Evolutionary conservation across 2,329 filamentous ascomycete species (phyloP).

Genomic region (Phialocephala sp.): DNA sequence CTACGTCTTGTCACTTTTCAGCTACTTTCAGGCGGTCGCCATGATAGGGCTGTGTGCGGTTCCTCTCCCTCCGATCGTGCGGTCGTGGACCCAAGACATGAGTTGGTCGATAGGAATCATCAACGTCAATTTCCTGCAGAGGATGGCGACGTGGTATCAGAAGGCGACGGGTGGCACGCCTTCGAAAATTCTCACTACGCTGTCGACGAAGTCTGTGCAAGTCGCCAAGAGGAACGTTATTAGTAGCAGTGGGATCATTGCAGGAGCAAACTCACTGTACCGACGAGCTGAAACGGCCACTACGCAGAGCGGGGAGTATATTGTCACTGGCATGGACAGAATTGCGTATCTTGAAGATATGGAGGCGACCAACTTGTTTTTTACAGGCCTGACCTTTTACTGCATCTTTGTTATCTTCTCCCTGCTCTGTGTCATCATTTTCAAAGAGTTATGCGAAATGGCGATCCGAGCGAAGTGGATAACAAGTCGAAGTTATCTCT

Average conservation of each 20-base stretch:
- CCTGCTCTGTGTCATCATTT: conserved; percentile 72
- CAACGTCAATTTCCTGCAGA: conserved; percentile 80
- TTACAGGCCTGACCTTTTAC: conserved; percentile 91
- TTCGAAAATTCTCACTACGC: conserved; percentile 76
- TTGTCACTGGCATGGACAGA: conserved; percentile 83
- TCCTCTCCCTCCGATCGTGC: conserved; percentile 82
- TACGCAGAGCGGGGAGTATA: conserved; percentile 59
- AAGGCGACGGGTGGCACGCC: conserved; percentile 88
- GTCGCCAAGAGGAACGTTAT: conserved; percentile 64
- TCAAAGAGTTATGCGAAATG: conserved; percentile 82
- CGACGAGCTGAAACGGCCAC: conserved; percentile 55
- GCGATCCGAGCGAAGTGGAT: conserved; percentile 78
- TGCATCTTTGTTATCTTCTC: conserved; percentile 81
- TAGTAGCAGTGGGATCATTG: neutral
- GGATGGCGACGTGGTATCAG: conserved; percentile 93
- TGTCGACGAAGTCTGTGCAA: conserved; percentile 78
- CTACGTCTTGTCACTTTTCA: conserved; percentile 89
- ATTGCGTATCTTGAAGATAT: conserved; percentile 87
- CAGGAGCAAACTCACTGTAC: conserved; percentile 38
- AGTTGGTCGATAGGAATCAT: conserved; percentile 99
- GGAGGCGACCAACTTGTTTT: conserved; percentile 89
- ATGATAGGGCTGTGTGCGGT: conserved; percentile 87
- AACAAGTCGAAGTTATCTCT: conserved; percentile 72
- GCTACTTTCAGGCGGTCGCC: conserved; percentile 93
- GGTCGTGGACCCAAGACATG: conserved; percentile 96